Evolutionary conservation across 148 eudicot species (phyloP), one percentile per base, ranked within the genome.

Genomic region (Gaultheria prostrata): DNA sequence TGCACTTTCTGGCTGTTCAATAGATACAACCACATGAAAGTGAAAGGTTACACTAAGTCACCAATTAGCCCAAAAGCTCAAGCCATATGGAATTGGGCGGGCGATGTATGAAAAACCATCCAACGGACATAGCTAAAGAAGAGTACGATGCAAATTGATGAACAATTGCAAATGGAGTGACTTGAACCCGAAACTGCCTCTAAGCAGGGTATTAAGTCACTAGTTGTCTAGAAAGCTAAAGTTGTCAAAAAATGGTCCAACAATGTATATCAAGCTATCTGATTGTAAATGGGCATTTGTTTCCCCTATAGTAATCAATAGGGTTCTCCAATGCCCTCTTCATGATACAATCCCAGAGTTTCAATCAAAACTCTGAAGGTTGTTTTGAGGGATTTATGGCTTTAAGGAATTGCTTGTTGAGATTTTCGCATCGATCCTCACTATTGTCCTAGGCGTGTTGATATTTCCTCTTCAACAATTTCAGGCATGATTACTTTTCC

Each of bases 401-500:
- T 76, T 76, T 28, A 26, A 48, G n/a, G 79, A 49, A 5, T 20
- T 6, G 21, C 21, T 82, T 72, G 30, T 14, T 49, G 4, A 18
- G 54, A 45, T 75, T 24, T 45, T 61, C 14, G 35, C n/a, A 39
- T 39, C 43, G 30, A 20, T 61, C 26, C 46, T 59, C 18, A 4
- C 30, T 18, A 78, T 21, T 12, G 21, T n/a, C 3, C 13, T 76
- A 0, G 1, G 33, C 21, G 33, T 57, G 33, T 14, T 30, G 14
- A 43, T 48, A 74, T 74, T 8, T 28, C 18, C 72, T 35, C 30
- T 30, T 54, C 54, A 30, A 78, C 20, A 78, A 78, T 78, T 78
- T 76, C 93, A 95, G 97, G 87, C 90, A 95, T 26, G 98, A 95
- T 82, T 93, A 91, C 83, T 90, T 89, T 76, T 45, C 84, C 3